phyloP scores from a whole-genome alignment of 495 filamentous ascomycete species.

The Penicillium lagena region DNA sequence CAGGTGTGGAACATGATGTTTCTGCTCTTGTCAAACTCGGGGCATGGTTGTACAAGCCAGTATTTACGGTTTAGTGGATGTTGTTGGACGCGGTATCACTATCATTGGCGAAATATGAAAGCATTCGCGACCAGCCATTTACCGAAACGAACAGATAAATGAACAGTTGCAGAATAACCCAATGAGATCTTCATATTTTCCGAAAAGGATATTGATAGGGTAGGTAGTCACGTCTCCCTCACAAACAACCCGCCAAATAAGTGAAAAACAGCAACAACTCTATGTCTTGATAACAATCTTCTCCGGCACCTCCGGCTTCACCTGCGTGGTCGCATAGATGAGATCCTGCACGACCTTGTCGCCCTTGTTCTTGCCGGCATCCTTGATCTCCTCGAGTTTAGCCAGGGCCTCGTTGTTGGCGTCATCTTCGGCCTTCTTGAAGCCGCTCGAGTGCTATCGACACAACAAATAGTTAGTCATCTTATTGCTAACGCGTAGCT shows the following conservation, averaged over 20 bases:
- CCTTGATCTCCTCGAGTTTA: constrained; percentile 76
- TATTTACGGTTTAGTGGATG: no score
- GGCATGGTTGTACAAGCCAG: constrained; percentile 9
- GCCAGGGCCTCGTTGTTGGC: constrained; percentile 74
- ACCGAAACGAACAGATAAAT: no score
- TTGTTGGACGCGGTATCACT: no score
- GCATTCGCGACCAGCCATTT: no score
- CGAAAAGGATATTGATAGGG: constrained; percentile 20
- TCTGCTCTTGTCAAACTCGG: constrained; percentile 20
- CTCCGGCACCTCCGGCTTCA: constrained; percentile 64
- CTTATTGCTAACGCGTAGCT: no score
- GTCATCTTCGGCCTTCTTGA: constrained; percentile 81
- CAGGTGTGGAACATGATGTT: constrained; percentile 21
- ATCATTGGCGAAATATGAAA: no score
- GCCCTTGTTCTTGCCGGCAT: constrained; percentile 69
- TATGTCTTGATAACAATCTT: constrained; percentile 39
- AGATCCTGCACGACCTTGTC: constrained; percentile 75
- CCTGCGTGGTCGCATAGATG: constrained; percentile 69
- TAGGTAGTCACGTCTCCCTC: no score
- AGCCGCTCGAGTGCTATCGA: constrained; percentile 72
- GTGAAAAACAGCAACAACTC: constrained; percentile 9
- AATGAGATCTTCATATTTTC: constrained; percentile 14
- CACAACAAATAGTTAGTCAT: neutral
- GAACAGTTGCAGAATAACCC: no score
- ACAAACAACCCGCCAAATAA: neutral